Base-by-base conservation (phyloP, 805 yeast genomes). In the Metahyphopichia silvanorum region DNA sequence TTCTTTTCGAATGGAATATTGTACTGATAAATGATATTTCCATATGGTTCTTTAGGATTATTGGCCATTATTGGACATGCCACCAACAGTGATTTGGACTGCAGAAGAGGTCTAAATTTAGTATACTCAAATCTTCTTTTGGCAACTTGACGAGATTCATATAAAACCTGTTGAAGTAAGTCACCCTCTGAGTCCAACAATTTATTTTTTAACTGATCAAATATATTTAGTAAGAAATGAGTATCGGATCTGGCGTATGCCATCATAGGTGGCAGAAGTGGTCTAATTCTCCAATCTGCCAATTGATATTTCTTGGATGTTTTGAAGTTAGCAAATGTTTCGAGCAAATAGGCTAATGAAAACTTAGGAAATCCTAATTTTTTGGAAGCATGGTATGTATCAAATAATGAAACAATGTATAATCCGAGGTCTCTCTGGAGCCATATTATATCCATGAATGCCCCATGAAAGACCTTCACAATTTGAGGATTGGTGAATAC, bases 391-490 rank as follows among this genome's bases (percentile, higher is more conserved):
- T 82, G 89, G 55, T 74, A 91, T 0, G 98, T 93, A 57, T 93
- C 99, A 55, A 93, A 91, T 18, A 93, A 59, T 27, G 89, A 74
- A 4, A 93, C 98, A 5, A 93, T 63, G 49, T 93, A 93, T 7
- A 93, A 57, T 0, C 99, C 99, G 35, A 93, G 69, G 52, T 93
- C 98, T 42, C 98, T 71, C 63, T 93, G 99, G 21, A 93, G 66
- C 99, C 99, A 93, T 27, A 87, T 80, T 4, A 93, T 84, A 66
- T 93, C 99, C 95, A 87, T 88, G 46, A 77, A 81, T 0, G 98
- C 96, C 39, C 99, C 99, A 56, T 93, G 99, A 44, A 93, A 78
- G 1, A 93, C 94, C 53, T 93, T 93, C 18, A 86, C 66, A 20
- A 91, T 79, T 4, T 60, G 45, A 0, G 98, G 97, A 57, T 93